These are phyloP conservation scores for Trichosporon asahii DNA, from an alignment of 1,284 basidiomycete genomes.

Conservation along the genomic window DNA sequence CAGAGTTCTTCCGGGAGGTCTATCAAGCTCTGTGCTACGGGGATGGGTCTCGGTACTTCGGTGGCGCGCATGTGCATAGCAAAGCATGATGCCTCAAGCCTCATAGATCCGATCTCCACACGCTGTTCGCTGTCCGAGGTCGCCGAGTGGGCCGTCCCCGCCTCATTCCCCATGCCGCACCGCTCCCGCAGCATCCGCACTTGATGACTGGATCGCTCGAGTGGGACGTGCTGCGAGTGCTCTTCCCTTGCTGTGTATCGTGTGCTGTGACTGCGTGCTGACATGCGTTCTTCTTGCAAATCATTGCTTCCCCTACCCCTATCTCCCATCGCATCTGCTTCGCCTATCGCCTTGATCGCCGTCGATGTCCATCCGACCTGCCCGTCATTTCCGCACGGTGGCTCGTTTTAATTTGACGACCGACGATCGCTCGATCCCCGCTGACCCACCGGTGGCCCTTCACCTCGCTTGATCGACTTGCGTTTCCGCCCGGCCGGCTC, in stretches of 20 bases:
- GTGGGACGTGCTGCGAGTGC: neutral
- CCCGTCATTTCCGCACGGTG: neutral
- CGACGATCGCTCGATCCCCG: neutral
- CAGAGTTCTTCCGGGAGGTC: neutral
- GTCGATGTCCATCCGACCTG: neutral
- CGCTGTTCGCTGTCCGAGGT: neutral
- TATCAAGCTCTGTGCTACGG: neutral
- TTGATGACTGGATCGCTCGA: neutral
- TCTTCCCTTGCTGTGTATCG: neutral
- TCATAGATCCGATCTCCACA: neutral
- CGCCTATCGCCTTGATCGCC: neutral
- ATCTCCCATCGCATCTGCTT: neutral
- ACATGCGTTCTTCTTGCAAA: neutral
- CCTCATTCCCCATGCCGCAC: neutral
- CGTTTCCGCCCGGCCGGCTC: neutral
- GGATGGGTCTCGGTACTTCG: neutral
- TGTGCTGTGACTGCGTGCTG: neutral
- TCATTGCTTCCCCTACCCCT: neutral
- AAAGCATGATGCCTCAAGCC: neutral
- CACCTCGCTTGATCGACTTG: neutral
- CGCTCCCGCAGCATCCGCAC: neutral
- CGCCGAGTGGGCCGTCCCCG: neutral
- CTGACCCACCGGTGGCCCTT: neutral
- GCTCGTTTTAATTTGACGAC: neutral
- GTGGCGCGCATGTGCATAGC: neutral